Percentiles rank a stretch among this genome's conserved stretches.
These are phyloP conservation scores for Rossbeevera mucosa DNA, from an alignment of 768 basidiomycete genomes.

Conservation along the genomic window DNA sequence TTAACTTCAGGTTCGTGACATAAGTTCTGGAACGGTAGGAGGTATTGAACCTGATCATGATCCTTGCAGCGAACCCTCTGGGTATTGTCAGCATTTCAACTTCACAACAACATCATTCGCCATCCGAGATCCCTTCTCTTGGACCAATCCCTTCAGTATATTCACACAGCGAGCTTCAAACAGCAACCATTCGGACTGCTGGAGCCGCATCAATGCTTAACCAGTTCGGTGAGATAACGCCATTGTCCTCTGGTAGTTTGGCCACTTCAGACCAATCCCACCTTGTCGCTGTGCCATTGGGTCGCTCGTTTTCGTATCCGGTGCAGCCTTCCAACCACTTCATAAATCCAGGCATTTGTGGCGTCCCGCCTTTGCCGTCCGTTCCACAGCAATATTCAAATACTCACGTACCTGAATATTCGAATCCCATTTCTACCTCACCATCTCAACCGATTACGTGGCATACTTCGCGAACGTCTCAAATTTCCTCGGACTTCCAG, in stretches of 20 bases:
- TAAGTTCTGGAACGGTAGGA: slow-evolving; percentile 1
- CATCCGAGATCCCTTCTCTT: neutral
- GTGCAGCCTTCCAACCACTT: neutral
- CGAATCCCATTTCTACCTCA: slow-evolving; percentile 1
- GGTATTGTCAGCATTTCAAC: neutral
- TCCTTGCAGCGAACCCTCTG: slow-evolving; percentile 1
- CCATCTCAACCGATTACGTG: neutral
- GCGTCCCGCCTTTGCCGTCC: neutral
- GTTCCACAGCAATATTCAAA: neutral
- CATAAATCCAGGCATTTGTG: neutral
- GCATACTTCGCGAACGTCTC: neutral
- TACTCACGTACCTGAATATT: neutral
- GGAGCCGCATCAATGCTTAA: neutral
- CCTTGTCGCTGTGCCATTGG: neutral
- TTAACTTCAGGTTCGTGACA: slow-evolving; percentile 10
- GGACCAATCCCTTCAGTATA: neutral
- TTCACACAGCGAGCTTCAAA: slow-evolving; percentile 5
- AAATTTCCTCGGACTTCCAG: slow-evolving; percentile 1
- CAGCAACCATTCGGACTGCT: neutral
- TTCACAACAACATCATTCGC: neutral
- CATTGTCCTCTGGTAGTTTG: neutral
- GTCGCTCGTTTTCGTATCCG: neutral
- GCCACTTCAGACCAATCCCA: neutral
- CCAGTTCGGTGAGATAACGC: neutral
- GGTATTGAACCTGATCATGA: neutral